Evolutionary conservation across 345 rosid species (phyloP).

Genomic region (Draba incana): DNA sequence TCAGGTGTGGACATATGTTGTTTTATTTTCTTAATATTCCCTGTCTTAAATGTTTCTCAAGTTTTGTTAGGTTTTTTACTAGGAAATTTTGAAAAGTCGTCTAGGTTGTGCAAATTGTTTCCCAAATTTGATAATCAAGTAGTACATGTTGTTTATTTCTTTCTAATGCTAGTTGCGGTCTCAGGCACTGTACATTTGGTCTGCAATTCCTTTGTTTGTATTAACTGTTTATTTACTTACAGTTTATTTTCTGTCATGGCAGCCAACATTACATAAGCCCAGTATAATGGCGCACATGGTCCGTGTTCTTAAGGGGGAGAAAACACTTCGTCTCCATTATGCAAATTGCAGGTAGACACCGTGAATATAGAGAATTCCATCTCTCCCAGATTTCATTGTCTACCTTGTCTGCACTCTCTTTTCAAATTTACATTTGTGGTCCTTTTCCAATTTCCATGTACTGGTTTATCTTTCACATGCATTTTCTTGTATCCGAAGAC

Average conservation of each 20-base stretch:
- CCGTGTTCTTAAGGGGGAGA: constrained; percentile 91
- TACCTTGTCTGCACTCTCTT: constrained; percentile 9
- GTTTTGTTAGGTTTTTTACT: neutral
- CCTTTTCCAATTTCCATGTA: constrained; percentile 1
- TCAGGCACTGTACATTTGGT: constrained; percentile 5
- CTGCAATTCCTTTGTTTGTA: constrained; percentile 3
- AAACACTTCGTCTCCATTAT: constrained; percentile 97
- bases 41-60: constrained; percentile 3
- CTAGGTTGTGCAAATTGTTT: constrained; percentile 3
- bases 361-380: constrained; percentile 10
- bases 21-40: constrained; percentile 17
- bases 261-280: constrained; percentile 99
- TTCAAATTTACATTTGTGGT: constrained; percentile 4
- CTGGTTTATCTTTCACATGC: constrained; percentile 18
- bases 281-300: constrained; percentile 97
- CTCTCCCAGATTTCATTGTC: constrained; percentile 4
- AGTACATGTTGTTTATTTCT: neutral
- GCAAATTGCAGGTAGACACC: constrained; percentile 93
- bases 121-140: neutral
- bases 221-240: constrained; percentile 33
- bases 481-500: constrained; percentile 12
- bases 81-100: neutral
- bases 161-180: neutral
- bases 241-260: constrained; percentile 42
- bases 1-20: constrained; percentile 60